Evolutionary conservation across 2,329 filamentous ascomycete genomes (phyloP).

Genomic region (Pseudogymnoascus sp.): DNA sequence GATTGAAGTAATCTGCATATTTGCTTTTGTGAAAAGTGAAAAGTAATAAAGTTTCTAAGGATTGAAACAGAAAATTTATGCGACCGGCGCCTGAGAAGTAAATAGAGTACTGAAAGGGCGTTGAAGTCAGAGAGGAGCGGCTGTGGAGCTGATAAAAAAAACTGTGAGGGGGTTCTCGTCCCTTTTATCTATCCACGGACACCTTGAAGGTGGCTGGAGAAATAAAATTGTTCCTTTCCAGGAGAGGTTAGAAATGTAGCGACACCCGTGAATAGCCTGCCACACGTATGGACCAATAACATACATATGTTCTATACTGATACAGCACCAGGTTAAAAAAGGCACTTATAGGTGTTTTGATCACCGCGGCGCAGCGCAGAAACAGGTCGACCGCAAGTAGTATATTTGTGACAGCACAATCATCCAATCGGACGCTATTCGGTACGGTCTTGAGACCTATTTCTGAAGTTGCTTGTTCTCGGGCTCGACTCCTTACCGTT

Average conservation of each 20-base stretch:
- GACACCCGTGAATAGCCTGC: background rate
- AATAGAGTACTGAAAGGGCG: background rate
- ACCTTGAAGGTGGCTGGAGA: background rate
- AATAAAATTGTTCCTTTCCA: background rate
- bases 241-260: background rate
- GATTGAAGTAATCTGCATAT: slow-evolving; percentile 40
- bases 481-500: background rate
- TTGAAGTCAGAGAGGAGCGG: background rate
- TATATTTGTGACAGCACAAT: background rate
- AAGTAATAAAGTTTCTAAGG: background rate
- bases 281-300: background rate
- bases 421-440: background rate
- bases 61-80: slow-evolving; percentile 6
- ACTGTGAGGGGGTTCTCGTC: background rate
- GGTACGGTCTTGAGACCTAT: background rate
- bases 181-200: background rate
- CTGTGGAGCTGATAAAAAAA: background rate
- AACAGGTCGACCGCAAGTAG: background rate
- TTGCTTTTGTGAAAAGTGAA: slow-evolving; percentile 20
- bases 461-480: background rate
- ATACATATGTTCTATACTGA: background rate
- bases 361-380: background rate
- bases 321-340: background rate
- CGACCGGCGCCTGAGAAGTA: slow-evolving; percentile 8
- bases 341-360: slow-evolving; percentile 1